These are phyloP conservation scores for Cladophialophora carrionii DNA, from an alignment of 2,329 filamentous ascomycete genomes.

Conservation along the genomic window DNA sequence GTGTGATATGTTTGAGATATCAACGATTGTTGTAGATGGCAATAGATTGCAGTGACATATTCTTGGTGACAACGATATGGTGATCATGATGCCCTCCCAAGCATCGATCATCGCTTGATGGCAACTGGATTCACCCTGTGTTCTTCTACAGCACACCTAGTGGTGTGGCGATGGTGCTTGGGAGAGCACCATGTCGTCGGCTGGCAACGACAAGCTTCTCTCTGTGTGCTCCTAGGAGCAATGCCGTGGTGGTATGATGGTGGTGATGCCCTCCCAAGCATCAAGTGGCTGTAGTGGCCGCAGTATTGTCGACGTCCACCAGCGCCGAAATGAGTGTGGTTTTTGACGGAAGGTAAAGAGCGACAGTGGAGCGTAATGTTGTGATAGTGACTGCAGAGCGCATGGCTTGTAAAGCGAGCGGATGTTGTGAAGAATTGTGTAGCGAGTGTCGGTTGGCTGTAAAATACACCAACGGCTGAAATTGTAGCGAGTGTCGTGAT, in stretches of 20 bases:
- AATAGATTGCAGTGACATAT: neutral
- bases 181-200: neutral
- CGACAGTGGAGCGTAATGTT: neutral
- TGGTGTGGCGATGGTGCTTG: neutral
- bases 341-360: neutral
- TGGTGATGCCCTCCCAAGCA: conserved; percentile 5
- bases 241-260: neutral
- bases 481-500: neutral
- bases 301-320: neutral
- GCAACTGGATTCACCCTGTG: neutral
- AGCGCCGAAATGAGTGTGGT: neutral
- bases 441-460: neutral
- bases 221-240: neutral
- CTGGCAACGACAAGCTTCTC: neutral
- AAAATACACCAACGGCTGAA: neutral
- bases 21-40: neutral
- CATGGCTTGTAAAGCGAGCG: neutral
- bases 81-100: neutral
- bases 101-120: neutral
- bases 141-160: neutral
- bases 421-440: neutral
- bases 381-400: neutral
- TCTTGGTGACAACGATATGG: neutral
- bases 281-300: neutral
- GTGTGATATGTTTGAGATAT: neutral